Percentiles rank a stretch among this genome's conserved stretches.
Evolutionary conservation across 768 basidiomycete species (phyloP).

Genomic region (Boletus reticulatus): DNA sequence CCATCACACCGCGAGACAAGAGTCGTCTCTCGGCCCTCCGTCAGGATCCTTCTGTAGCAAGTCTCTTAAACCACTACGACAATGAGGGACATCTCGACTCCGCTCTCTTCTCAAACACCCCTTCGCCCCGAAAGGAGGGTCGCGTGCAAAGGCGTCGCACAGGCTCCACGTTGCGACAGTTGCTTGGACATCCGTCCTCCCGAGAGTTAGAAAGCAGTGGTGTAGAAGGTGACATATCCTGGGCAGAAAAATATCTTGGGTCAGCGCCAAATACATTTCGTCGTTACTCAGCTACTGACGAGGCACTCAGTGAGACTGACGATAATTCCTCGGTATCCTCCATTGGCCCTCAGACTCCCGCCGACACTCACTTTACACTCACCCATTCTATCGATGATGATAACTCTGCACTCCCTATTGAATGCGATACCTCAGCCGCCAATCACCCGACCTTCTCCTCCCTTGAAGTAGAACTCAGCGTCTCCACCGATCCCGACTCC

Average conservation of each 20-base stretch:
- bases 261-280: conserved; percentile 30
- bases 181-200: conserved; percentile 55
- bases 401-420: conserved; percentile 42
- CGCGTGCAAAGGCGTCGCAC: conserved; percentile 56
- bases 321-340: conserved; percentile 44
- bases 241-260: conserved; percentile 77
- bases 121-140: conserved; percentile 36
- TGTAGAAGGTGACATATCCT: conserved; percentile 75
- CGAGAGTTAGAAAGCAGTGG: conserved; percentile 33
- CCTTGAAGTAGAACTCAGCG: conserved; percentile 72
- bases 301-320: conserved; percentile 42
- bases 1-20: conserved; percentile 43
- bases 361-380: conserved; percentile 38
- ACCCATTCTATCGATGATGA: conserved; percentile 35
- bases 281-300: conserved; percentile 8
- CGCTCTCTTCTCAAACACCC: conserved; percentile 63
- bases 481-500: conserved; percentile 45
- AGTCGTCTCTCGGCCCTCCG: conserved; percentile 59
- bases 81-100: conserved; percentile 63
- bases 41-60: conserved; percentile 77
- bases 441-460: conserved; percentile 55
- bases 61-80: conserved; percentile 71
- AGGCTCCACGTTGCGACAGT: conserved; percentile 72
- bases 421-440: conserved; percentile 42
- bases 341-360: conserved; percentile 54